A percentile compares a stretch with the other conserved stretches of the same genome.
These are phyloP conservation scores for Firmiana major DNA, from an alignment of 345 rosid species.

Conservation along the genomic window DNA sequence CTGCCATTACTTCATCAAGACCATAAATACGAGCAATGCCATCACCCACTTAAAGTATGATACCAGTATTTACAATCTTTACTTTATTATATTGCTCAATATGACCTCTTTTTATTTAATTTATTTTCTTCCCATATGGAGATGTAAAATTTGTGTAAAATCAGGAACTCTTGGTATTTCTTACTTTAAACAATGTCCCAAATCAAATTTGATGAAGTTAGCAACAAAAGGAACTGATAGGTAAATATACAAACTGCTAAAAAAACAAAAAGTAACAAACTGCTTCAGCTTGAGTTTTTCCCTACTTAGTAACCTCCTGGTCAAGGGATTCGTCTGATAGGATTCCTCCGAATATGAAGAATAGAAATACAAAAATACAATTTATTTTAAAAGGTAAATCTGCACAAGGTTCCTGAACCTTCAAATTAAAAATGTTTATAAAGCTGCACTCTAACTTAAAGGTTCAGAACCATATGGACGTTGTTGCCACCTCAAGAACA, in stretches of 20 bases:
- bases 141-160: neutral
- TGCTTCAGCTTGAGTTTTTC: neutral
- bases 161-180: neutral
- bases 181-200: neutral
- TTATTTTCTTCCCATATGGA: neutral
- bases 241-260: neutral
- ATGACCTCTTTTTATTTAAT: neutral
- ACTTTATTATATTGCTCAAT: too few species aligned
- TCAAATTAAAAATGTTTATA: neutral
- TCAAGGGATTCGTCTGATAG: neutral
- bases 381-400: neutral
- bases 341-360: neutral
- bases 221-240: neutral
- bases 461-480: neutral
- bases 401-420: neutral
- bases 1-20: too few species aligned
- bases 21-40: too few species aligned
- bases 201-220: neutral
- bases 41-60: too few species aligned
- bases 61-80: too few species aligned
- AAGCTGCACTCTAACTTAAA: neutral
- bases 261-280: neutral
- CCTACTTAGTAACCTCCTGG: neutral
- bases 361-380: neutral
- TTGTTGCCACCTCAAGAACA: neutral